These are phyloP conservation scores for Ganoderma multipileum DNA, from an alignment of 1,284 basidiomycete genomes.

Conservation along the genomic window DNA sequence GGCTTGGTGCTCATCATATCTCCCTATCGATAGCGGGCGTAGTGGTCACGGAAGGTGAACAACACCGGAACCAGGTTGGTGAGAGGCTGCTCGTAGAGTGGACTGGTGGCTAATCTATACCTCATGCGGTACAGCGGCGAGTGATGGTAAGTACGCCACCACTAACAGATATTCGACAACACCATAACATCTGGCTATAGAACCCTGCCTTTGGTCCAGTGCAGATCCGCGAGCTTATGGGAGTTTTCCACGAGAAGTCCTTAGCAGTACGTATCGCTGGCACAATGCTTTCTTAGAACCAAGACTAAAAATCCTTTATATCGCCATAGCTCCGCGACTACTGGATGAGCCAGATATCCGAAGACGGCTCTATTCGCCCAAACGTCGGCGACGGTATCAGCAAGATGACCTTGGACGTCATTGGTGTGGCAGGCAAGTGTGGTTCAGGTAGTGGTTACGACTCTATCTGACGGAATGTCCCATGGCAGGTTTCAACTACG, in stretches of 20 bases:
- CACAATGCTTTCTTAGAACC: not conserved
- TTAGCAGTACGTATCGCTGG: conserved; percentile 43
- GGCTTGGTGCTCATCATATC: not conserved
- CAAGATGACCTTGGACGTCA: conserved; percentile 56
- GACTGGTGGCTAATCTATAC: not conserved
- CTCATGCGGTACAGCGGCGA: not conserved
- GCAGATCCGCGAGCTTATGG: conserved; percentile 60
- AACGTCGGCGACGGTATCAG: conserved; percentile 51
- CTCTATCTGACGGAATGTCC: not conserved
- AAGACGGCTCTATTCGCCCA: conserved; percentile 23
- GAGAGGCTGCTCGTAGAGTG: not conserved
- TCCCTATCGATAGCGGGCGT: not conserved
- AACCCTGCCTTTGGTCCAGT: conserved; percentile 66
- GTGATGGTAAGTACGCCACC: not conserved
- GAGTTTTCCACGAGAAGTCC: conserved; percentile 61
- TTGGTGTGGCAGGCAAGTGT: conserved; percentile 53
- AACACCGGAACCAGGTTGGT: conserved; percentile 24
- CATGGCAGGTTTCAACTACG: conserved; percentile 55
- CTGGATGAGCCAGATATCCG: conserved; percentile 31
- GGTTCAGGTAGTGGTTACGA: not conserved
- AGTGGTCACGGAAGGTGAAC: conserved; percentile 18
- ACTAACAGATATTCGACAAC: not conserved
- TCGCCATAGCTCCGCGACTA: conserved; percentile 38
- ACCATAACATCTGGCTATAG: conserved; percentile 32
- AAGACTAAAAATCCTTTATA: not conserved